These are phyloP conservation scores for Exophiala oligosperma DNA, from an alignment of 2,329 filamentous ascomycete genomes.

Conservation along the genomic window DNA sequence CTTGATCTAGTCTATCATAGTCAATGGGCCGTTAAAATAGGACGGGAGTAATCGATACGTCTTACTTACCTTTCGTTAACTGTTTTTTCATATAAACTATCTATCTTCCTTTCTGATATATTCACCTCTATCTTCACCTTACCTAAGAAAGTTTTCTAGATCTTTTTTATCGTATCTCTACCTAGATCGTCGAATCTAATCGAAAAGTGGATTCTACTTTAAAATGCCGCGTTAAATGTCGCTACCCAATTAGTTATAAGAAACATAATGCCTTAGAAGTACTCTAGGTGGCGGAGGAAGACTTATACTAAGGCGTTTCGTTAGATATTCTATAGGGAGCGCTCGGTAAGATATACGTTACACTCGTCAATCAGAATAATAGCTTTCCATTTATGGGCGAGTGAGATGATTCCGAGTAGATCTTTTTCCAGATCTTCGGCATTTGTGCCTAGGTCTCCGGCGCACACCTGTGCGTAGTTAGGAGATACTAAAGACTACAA, in stretches of 20 bases:
- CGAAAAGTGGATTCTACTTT: constrained; percentile 9
- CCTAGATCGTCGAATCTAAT: not conserved
- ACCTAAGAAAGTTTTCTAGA: too few relatives aligned
- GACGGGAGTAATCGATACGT: too few relatives aligned
- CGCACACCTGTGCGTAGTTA: too few relatives aligned
- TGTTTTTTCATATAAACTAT: too few relatives aligned
- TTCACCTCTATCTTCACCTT: too few relatives aligned
- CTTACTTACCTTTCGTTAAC: too few relatives aligned
- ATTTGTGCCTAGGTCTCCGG: too few relatives aligned
- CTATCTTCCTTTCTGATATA: too few relatives aligned
- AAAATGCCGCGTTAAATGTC: constrained; percentile 43
- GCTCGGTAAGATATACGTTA: constrained; percentile 20
- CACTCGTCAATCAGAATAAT: constrained; percentile 25
- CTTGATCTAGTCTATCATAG: too few relatives aligned
- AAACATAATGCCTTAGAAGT: constrained; percentile 45
- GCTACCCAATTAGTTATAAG: constrained; percentile 47
- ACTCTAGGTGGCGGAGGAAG: constrained; percentile 39
- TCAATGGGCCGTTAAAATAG: too few relatives aligned
- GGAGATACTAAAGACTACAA: too few relatives aligned
- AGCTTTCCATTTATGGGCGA: constrained; percentile 13
- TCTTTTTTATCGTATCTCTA: too few relatives aligned
- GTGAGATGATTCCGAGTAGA: not conserved
- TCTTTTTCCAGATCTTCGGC: not conserved
- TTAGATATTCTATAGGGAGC: not conserved
- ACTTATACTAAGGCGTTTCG: constrained; percentile 10